A percentile compares a stretch with the other conserved stretches of the same genome.
phyloP scores from a whole-genome alignment of 139 green algal species.

The Edaphochlamys debaryana region DNA sequence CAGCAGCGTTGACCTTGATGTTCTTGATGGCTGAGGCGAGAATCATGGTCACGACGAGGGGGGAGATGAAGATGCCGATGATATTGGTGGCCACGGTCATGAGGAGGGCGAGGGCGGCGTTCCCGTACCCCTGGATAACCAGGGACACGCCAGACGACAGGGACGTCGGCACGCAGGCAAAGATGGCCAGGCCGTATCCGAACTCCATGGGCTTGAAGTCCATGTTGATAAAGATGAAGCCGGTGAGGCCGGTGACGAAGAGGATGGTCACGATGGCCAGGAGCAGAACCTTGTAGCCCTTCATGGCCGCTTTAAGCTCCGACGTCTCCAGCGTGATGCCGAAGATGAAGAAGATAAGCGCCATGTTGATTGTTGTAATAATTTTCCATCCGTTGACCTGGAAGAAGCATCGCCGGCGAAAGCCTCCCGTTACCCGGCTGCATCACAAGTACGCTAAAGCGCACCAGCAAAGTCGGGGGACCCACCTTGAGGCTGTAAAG shows the following conservation, averaged over 20 bases:
- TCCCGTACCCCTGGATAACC: conserved; percentile 70
- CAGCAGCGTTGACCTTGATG: conserved; percentile 63
- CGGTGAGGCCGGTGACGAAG: conserved; percentile 70
- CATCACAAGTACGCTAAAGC: not conserved
- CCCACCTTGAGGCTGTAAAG: conserved; percentile 36
- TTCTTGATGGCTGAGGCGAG: conserved; percentile 50
- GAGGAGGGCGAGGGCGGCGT: conserved; percentile 82
- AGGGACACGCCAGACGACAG: conserved; percentile 82
- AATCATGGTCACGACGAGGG: conserved; percentile 69
- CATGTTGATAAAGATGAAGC: conserved; percentile 68
- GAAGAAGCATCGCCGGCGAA: not conserved
- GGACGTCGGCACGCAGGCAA: conserved; percentile 84
- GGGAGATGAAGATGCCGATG: conserved; percentile 79
- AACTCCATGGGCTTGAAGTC: conserved; percentile 72
- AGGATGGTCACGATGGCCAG: conserved; percentile 75
- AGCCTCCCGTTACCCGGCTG: too few species aligned
- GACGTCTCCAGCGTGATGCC: conserved; percentile 76
- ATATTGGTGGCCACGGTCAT: conserved; percentile 86
- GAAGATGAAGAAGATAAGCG: conserved; percentile 78
- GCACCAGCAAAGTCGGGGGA: too few species aligned
- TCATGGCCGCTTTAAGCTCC: conserved; percentile 68
- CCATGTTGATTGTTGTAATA: conserved; percentile 67
- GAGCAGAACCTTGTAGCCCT: conserved; percentile 56
- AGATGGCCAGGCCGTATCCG: conserved; percentile 81
- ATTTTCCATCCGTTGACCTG: conserved; percentile 64